Evolutionary conservation across 2,329 filamentous ascomycete genomes (phyloP).

Genomic region (Venturia asperata): DNA sequence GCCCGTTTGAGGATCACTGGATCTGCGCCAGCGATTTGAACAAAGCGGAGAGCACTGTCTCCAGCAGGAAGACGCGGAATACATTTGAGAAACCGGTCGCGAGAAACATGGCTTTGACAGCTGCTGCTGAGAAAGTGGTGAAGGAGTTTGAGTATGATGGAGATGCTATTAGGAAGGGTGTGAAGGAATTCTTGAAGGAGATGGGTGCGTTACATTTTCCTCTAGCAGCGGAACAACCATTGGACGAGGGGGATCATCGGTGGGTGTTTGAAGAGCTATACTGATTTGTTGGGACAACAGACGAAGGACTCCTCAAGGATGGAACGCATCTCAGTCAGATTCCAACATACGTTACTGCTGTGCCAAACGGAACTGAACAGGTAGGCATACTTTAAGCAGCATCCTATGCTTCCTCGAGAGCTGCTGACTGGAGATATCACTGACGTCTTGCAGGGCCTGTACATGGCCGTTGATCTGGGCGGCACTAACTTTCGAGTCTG

Average conservation of each 20-base stretch:
- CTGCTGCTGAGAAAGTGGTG: constrained; percentile 73
- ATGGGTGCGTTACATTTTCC: constrained; percentile 52
- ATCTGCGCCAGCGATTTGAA: constrained; percentile 8
- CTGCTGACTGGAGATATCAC: constrained; percentile 17
- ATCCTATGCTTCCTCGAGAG: background rate
- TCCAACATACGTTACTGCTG: constrained; percentile 89
- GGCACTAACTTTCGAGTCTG: constrained; percentile 98
- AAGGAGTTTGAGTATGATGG: constrained; percentile 79
- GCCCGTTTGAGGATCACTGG: constrained; percentile 18
- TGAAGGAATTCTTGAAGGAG: constrained; percentile 78
- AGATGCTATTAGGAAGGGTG: constrained; percentile 69
- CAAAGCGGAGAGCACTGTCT: background rate
- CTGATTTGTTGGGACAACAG: constrained; percentile 36
- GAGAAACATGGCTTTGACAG: constrained; percentile 36
- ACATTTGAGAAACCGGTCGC: constrained; percentile 12
- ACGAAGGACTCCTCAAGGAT: constrained; percentile 72
- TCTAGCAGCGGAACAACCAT: constrained; percentile 19
- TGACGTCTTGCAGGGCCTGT: constrained; percentile 63
- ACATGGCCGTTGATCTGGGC: constrained; percentile 94
- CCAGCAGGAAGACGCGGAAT: background rate
- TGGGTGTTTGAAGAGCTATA: background rate
- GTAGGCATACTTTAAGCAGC: constrained; percentile 40
- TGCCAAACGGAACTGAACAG: constrained; percentile 97
- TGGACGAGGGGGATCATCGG: background rate
- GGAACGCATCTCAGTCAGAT: constrained; percentile 87